These are phyloP conservation scores for Heritiera fomes DNA, from an alignment of 345 rosid genomes.

Conservation along the genomic window DNA sequence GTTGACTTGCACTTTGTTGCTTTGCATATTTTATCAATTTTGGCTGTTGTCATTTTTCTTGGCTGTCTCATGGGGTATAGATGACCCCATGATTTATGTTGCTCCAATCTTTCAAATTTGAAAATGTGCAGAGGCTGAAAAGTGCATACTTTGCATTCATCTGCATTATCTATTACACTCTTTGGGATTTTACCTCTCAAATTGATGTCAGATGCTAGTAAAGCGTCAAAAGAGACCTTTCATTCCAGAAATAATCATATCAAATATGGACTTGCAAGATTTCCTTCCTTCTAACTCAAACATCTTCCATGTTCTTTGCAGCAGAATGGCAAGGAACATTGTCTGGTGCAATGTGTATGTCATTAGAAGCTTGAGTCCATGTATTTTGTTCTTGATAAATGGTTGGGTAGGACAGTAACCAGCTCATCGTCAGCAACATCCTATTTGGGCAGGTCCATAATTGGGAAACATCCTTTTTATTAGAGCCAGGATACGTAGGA, in stretches of 20 bases:
- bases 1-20: constrained; percentile 3
- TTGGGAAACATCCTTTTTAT: background rate
- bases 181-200: background rate
- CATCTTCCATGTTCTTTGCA: background rate
- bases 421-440: background rate
- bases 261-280: background rate
- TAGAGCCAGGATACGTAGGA: background rate
- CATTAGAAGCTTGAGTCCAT: background rate
- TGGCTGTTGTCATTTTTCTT: background rate
- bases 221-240: background rate
- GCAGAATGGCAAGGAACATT: background rate
- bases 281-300: background rate
- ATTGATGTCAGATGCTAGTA: background rate
- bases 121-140: background rate
- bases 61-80: background rate
- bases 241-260: background rate
- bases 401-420: background rate
- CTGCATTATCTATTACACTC: background rate
- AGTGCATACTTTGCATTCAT: background rate
- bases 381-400: background rate
- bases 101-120: constrained; percentile 16
- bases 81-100: constrained; percentile 2
- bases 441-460: background rate
- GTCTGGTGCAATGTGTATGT: background rate
- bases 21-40: constrained; percentile 1